phyloP scores from a whole-genome alignment of 306 rosid genomes.

The Sicyos edulis region DNA sequence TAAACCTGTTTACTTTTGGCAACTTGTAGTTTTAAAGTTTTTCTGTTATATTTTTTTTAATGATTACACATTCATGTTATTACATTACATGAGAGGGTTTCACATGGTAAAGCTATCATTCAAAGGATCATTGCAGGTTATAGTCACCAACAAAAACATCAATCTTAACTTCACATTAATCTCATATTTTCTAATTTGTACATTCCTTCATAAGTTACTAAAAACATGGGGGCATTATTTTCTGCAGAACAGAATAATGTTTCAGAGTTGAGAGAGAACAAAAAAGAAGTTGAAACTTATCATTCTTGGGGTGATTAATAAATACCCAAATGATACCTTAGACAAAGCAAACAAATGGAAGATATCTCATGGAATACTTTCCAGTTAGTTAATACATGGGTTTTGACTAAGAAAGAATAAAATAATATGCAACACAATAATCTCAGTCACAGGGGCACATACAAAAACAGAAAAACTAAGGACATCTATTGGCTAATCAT shows the following conservation, averaged over 20 bases:
- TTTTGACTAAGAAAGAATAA: conserved; percentile 19
- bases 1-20: neutral
- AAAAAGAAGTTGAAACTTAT: conserved; percentile 14
- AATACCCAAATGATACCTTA: conserved; percentile 17
- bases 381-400: conserved; percentile 16
- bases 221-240: neutral
- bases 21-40: neutral
- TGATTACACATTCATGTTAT: neutral
- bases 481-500: conserved; percentile 24
- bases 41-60: neutral
- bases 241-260: neutral
- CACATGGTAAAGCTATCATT: too few relatives aligned
- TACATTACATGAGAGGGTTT: too few relatives aligned
- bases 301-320: conserved; percentile 15
- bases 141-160: neutral
- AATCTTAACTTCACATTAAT: neutral
- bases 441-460: conserved; percentile 4
- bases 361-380: conserved; percentile 24
- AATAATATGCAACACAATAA: conserved; percentile 21
- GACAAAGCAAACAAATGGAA: neutral
- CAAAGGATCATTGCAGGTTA: too few relatives aligned
- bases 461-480: conserved; percentile 3
- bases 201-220: neutral
- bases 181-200: neutral
- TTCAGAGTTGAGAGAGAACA: neutral